Conservation (phyloP, 2,329 filamentous ascomycete species). For the Diaporthe helianthi region DNA sequence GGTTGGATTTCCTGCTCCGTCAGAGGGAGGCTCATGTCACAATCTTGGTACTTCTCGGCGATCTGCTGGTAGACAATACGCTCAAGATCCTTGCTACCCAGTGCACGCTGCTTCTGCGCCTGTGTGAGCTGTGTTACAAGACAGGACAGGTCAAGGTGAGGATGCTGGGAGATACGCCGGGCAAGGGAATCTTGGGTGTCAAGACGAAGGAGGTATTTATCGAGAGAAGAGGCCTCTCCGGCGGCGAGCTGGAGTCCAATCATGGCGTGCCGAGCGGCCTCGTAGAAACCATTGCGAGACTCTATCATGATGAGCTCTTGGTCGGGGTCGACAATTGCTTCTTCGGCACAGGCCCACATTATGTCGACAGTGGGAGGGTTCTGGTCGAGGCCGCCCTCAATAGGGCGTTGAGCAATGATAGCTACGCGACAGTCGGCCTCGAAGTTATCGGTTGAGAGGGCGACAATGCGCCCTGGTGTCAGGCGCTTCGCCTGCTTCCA, state of each 20-base stretch:
- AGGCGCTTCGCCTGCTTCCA: conserved; percentile 66
- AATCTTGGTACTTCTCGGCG: conserved; percentile 31
- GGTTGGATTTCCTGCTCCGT: conserved; percentile 36
- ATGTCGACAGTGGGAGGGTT: conserved; percentile 78
- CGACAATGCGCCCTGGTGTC: conserved; percentile 60
- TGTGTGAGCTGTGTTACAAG: conserved; percentile 42
- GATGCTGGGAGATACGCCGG: conserved; percentile 41
- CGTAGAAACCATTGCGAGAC: conserved; percentile 75
- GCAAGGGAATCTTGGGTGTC: conserved; percentile 45
- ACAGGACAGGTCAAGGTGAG: conserved; percentile 44
- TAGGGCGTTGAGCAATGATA: conserved; percentile 72
- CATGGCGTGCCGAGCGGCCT: conserved; percentile 76
- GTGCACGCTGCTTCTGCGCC: neutral
- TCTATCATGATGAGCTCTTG: conserved; percentile 82
- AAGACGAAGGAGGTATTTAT: conserved; percentile 65
- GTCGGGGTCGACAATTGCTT: conserved; percentile 72
- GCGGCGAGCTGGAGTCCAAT: conserved; percentile 71
- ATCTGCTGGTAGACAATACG: conserved; percentile 1
- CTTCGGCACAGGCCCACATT: conserved; percentile 67
- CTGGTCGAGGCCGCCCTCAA: conserved; percentile 65
- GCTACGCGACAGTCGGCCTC: conserved; percentile 71
- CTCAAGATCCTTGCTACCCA: conserved; percentile 8
- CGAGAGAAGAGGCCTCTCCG: conserved; percentile 63
- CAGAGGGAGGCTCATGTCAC: conserved; percentile 33
- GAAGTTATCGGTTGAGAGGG: conserved; percentile 68